Evolutionary conservation across 208 protist genomes (phyloP).

Genomic region (Leptomonas pyrrhocoris): DNA sequence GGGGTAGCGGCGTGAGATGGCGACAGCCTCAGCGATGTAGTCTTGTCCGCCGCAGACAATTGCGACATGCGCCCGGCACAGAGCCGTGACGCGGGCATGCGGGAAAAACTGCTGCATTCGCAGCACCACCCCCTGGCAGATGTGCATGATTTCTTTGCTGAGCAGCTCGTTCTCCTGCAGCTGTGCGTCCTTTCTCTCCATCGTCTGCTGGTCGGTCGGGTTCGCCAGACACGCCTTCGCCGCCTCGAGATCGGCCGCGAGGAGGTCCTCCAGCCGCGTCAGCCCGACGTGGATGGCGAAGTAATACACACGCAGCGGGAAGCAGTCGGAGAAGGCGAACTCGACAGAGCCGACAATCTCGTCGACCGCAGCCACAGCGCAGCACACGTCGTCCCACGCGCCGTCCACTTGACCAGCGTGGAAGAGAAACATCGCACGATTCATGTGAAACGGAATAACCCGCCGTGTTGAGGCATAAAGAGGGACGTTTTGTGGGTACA

Average conservation of each 20-base stretch:
- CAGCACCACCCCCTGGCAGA: conserved; percentile 46
- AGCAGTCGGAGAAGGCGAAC: conserved; percentile 78
- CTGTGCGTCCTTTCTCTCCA: conserved; percentile 25
- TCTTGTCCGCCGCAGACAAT: conserved; percentile 44
- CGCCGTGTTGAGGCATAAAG: conserved; percentile 59
- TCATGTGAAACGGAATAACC: conserved; percentile 74
- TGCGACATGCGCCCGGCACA: conserved; percentile 37
- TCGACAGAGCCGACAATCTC: conserved; percentile 75
- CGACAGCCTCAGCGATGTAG: conserved; percentile 53
- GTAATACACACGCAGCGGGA: conserved; percentile 64
- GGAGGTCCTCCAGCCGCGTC: conserved; percentile 40
- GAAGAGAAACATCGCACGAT: conserved; percentile 52
- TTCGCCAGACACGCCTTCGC: conserved; percentile 33
- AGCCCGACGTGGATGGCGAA: conserved; percentile 56
- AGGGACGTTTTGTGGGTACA: conserved; percentile 56
- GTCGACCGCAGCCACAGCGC: conserved; percentile 72
- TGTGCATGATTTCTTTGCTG: conserved; percentile 44
- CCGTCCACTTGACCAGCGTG: conserved; percentile 39
- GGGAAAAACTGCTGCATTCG: conserved; percentile 68
- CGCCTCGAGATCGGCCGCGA: conserved; percentile 42
- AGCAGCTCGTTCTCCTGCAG: conserved; percentile 43
- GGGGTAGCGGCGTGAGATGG: conserved; percentile 69
- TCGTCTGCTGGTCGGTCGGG: conserved; percentile 3
- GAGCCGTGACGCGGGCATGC: conserved; percentile 48
- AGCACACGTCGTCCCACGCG: conserved; percentile 69